Evolutionary conservation across 495 filamentous ascomycete genomes (phyloP).

Genomic region (Xylaria flabelliformis): DNA sequence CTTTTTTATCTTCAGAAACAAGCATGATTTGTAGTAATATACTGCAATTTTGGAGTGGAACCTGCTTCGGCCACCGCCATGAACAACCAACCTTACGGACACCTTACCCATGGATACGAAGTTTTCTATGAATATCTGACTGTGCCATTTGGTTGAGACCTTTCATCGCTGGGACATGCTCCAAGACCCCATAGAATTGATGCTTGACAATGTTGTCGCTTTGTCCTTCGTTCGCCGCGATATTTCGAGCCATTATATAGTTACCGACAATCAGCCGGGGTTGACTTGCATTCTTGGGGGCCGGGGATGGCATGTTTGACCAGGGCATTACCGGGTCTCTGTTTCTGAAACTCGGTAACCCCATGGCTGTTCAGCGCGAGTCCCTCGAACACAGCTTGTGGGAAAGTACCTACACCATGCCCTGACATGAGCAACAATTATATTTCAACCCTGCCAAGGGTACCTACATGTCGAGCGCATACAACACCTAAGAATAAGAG

Average conservation of each 20-base stretch:
- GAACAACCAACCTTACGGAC: not conserved
- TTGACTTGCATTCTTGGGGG: slow-evolving; percentile 7
- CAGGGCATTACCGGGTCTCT: slow-evolving; percentile 19
- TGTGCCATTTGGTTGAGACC: not conserved
- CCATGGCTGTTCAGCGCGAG: not conserved
- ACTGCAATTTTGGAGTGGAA: not conserved
- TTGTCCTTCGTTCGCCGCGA: not conserved
- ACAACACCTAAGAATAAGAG: not conserved
- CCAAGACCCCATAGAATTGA: not conserved
- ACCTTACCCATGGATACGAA: slow-evolving; percentile 1
- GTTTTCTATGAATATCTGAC: not conserved
- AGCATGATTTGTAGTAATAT: not conserved
- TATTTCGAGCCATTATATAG: slow-evolving; percentile 1
- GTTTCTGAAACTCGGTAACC: slow-evolving; percentile 20
- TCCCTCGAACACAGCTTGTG: not conserved
- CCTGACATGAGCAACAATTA: not conserved
- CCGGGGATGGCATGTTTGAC: not conserved
- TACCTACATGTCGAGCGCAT: not conserved
- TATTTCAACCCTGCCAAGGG: not conserved
- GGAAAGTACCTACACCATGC: not conserved
- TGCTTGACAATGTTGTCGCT: not conserved
- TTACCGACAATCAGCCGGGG: slow-evolving; percentile 7
- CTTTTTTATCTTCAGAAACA: not conserved
- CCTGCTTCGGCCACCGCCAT: not conserved
- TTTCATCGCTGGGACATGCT: not conserved